Conservation (phyloP, 2,329 filamentous ascomycete genomes). For the Hymenoscyphus repandus region DNA sequence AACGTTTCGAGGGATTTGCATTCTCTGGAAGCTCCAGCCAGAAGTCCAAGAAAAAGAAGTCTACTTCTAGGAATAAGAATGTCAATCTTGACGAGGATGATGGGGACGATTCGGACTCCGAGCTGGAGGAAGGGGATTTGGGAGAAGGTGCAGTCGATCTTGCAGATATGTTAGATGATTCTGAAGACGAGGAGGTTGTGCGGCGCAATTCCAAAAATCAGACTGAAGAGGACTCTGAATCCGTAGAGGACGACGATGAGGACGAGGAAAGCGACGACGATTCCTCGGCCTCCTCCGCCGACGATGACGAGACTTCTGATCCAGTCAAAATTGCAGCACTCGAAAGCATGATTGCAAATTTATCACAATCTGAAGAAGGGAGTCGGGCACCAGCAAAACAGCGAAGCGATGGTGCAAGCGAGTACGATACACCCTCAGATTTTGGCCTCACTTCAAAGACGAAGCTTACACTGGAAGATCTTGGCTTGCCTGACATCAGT, state of each 20-base stretch:
- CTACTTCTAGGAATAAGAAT: conserved; percentile 38
- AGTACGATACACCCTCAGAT: conserved; percentile 57
- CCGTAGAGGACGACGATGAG: conserved; percentile 39
- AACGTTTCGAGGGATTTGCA: conserved; percentile 61
- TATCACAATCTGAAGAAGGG: conserved; percentile 38
- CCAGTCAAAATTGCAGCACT: conserved; percentile 55
- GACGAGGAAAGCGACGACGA: conserved; percentile 51
- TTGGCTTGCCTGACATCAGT: conserved; percentile 64
- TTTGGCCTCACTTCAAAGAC: conserved; percentile 51
- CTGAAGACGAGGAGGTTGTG: conserved; percentile 34
- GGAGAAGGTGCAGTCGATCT: conserved; percentile 39
- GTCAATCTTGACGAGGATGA: conserved; percentile 47
- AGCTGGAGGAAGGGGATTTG: conserved; percentile 66
- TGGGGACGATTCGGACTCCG: conserved; percentile 34
- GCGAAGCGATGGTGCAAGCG: conserved; percentile 44
- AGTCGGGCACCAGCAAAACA: conserved; percentile 21
- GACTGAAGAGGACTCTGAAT: conserved; percentile 31
- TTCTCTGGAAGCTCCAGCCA: conserved; percentile 55
- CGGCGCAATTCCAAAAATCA: conserved; percentile 28
- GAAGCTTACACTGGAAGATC: conserved; percentile 56
- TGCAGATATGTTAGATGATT: conserved; percentile 29
- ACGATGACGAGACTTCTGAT: conserved; percentile 35
- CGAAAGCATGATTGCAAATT: conserved; percentile 63
- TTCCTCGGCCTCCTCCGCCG: conserved; percentile 43
- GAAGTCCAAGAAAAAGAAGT: conserved; percentile 44